Evolutionary conservation across 192 early-diverging fungal species (phyloP).

Genomic region (Linnemannia exigua): DNA sequence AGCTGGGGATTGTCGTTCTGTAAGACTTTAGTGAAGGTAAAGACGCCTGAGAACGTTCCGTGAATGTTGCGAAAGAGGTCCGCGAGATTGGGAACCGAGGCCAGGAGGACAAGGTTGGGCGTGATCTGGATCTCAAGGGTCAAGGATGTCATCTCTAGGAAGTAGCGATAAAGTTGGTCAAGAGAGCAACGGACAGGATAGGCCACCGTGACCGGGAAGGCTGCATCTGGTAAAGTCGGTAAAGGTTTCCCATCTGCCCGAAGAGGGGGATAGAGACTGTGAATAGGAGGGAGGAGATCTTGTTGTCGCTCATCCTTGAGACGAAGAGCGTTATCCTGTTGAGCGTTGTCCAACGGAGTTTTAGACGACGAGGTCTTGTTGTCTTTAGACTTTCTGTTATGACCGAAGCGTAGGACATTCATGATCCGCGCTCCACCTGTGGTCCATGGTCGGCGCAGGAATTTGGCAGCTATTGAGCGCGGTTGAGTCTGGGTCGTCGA

Average conservation of each 20-base stretch:
- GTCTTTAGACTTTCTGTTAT: conserved; percentile 11
- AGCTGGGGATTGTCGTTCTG: conserved; percentile 27
- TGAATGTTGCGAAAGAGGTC: conserved; percentile 44
- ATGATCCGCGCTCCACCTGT: conserved; percentile 30
- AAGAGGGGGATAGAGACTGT: not conserved
- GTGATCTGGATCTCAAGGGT: conserved; percentile 45
- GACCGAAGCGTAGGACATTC: conserved; percentile 15
- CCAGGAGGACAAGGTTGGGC: conserved; percentile 19
- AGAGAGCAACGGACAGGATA: conserved; percentile 50
- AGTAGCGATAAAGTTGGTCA: conserved; percentile 37
- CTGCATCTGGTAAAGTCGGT: conserved; percentile 41
- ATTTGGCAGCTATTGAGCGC: conserved; percentile 1
- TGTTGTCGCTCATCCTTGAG: not conserved
- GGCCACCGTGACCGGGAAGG: conserved; percentile 42
- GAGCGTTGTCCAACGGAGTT: not conserved
- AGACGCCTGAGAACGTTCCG: conserved; percentile 48
- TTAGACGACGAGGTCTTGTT: not conserved
- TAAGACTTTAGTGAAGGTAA: conserved; percentile 26
- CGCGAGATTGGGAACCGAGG: conserved; percentile 33
- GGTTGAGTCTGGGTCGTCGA: not conserved
- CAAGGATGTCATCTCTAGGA: conserved; percentile 39
- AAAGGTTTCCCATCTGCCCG: conserved; percentile 24
- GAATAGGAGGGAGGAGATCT: not conserved
- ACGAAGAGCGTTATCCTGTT: not conserved
- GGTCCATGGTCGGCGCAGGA: conserved; percentile 26